phyloP scores from a whole-genome alignment of 768 basidiomycete species.

The Amanita molliuscula region DNA sequence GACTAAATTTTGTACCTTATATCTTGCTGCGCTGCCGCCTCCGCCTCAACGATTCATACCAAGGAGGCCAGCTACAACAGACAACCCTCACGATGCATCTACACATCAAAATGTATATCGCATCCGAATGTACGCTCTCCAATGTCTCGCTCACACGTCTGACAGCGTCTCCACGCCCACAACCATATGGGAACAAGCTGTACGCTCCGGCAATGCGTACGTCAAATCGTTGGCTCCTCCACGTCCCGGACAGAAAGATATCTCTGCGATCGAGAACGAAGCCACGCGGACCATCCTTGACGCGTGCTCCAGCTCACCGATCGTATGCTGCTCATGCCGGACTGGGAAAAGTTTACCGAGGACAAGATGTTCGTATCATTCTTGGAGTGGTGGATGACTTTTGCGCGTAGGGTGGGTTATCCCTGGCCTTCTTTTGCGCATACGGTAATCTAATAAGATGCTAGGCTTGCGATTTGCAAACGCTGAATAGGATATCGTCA shows the following conservation, averaged over 20 bases:
- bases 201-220: conserved; percentile 38
- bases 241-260: neutral
- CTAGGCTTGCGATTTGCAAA: conserved; percentile 37
- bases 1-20: conserved; percentile 26
- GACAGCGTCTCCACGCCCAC: conserved; percentile 35
- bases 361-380: conserved; percentile 48
- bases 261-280: conserved; percentile 17
- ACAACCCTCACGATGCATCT: neutral
- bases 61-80: neutral
- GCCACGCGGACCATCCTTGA: conserved; percentile 27
- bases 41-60: conserved; percentile 7
- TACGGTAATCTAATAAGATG: neutral
- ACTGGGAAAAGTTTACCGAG: conserved; percentile 28
- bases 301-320: conserved; percentile 33
- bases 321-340: conserved; percentile 25
- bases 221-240: conserved; percentile 21
- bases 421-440: neutral
- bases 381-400: conserved; percentile 64
- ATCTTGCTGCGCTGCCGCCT: conserved; percentile 1
- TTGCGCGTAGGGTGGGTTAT: conserved; percentile 50
- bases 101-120: conserved; percentile 15
- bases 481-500: conserved; percentile 25
- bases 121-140: conserved; percentile 35
- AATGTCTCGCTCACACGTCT: conserved; percentile 34
- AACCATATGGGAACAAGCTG: conserved; percentile 64